A percentile compares a stretch with the other conserved stretches of the same genome.
These are phyloP conservation scores for Aureobasidium sp. DNA, from an alignment of 2,329 filamentous ascomycete genomes.

Conservation along the genomic window DNA sequence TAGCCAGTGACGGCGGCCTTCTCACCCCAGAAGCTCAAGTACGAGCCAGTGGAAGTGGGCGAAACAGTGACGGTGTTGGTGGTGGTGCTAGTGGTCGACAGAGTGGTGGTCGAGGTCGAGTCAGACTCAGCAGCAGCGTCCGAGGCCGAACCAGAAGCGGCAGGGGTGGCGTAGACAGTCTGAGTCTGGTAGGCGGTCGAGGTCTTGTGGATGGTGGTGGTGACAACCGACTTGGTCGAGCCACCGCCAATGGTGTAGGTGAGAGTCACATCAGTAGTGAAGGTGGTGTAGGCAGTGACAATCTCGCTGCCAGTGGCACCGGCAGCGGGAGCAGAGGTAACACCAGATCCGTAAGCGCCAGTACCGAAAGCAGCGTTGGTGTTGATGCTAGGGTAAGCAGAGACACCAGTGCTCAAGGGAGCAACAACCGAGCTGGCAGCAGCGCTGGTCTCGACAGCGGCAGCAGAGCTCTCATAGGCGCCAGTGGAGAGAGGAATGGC, in stretches of 20 bases:
- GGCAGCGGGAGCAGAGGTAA: constrained; percentile 17
- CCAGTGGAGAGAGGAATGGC: constrained; percentile 16
- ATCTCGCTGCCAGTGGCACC: constrained; percentile 16
- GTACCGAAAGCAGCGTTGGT: constrained; percentile 19
- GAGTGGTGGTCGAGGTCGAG: constrained; percentile 25
- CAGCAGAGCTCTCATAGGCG: background rate
- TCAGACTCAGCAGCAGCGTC: background rate
- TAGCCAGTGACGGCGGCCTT: constrained; percentile 17
- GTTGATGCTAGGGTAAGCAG: constrained; percentile 14
- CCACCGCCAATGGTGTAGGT: constrained; percentile 31
- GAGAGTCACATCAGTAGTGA: constrained; percentile 26
- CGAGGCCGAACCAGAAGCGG: constrained; percentile 1
- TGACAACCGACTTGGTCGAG: constrained; percentile 25
- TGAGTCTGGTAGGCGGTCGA: constrained; percentile 25
- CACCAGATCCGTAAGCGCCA: constrained; percentile 17
- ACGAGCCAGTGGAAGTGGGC: constrained; percentile 10
- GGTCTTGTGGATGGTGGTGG: constrained; percentile 31
- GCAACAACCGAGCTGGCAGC: constrained; percentile 14
- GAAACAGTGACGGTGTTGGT: constrained; percentile 20
- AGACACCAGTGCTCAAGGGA: constrained; percentile 15
- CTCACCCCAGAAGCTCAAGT: constrained; percentile 12
- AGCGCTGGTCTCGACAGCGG: constrained; percentile 9
- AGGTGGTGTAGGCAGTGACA: constrained; percentile 20
- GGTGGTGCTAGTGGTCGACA: constrained; percentile 29
- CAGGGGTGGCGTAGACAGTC: constrained; percentile 14